phyloP scores from a whole-genome alignment of 331 rosid genomes.

The Pyracantha coccinea region DNA sequence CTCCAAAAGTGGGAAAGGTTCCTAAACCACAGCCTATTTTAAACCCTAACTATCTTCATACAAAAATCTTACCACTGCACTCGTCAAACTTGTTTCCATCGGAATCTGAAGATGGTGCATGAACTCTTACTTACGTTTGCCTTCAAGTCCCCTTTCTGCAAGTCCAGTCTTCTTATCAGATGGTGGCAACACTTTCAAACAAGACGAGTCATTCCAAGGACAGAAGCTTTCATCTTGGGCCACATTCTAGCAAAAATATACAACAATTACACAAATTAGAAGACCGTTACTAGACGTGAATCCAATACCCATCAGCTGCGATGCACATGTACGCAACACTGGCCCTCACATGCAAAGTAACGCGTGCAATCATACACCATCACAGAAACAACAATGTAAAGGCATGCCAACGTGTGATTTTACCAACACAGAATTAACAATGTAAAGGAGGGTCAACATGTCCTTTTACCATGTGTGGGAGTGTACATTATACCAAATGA shows the following conservation, averaged over 20 bases:
- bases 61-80: neutral
- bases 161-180: neutral
- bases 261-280: slow-evolving; percentile 7
- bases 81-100: neutral
- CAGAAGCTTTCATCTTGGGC: slow-evolving; percentile 28
- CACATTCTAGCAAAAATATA: slow-evolving; percentile 32
- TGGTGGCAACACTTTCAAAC: slow-evolving; percentile 25
- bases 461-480: neutral
- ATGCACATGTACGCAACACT: neutral
- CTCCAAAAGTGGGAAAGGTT: neutral
- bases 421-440: neutral
- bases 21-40: neutral
- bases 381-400: neutral
- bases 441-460: neutral
- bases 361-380: neutral
- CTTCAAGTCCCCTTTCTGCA: neutral
- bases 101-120: neutral
- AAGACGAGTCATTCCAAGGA: slow-evolving; percentile 57
- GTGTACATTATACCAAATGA: neutral
- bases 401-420: neutral
- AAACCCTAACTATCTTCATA: too few relatives aligned
- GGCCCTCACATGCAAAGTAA: neutral
- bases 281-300: neutral
- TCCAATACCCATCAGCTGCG: neutral
- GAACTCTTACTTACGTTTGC: neutral